Percentiles rank a stretch among this genome's conserved stretches.
phyloP scores from a whole-genome alignment of 1,284 basidiomycete genomes.

The Leccinum solheimii region DNA sequence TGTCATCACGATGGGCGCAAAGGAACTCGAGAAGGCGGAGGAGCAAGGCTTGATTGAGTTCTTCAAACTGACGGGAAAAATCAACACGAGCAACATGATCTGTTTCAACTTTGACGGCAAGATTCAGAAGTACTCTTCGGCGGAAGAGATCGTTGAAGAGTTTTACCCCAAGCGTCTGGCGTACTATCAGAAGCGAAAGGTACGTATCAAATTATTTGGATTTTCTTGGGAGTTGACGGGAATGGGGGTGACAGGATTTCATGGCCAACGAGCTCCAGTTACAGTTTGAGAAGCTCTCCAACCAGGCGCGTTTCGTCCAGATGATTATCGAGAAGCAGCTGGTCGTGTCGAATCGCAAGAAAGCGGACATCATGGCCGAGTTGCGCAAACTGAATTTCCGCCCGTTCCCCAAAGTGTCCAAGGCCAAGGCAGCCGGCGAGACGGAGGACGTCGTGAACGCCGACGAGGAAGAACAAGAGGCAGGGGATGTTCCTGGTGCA shows the following conservation, averaged over 20 bases:
- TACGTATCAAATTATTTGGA: slow-evolving; percentile 26
- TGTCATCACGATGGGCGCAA: slow-evolving; percentile 78
- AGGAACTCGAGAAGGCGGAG: slow-evolving; percentile 85
- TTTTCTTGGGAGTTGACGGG: not conserved
- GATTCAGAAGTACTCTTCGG: slow-evolving; percentile 90
- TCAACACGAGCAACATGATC: slow-evolving; percentile 97
- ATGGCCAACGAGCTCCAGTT: slow-evolving; percentile 84
- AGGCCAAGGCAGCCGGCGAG: slow-evolving; percentile 74
- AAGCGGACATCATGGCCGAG: slow-evolving; percentile 83
- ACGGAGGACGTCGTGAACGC: slow-evolving; percentile 63
- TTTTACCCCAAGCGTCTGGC: slow-evolving; percentile 91
- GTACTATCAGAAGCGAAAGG: slow-evolving; percentile 96
- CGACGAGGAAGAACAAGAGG: slow-evolving; percentile 57
- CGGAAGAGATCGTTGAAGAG: slow-evolving; percentile 93
- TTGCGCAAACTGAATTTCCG: slow-evolving; percentile 84
- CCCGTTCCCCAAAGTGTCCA: slow-evolving; percentile 81
- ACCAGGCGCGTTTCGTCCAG: slow-evolving; percentile 96
- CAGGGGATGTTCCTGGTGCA: slow-evolving; percentile 42
- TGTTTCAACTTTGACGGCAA: slow-evolving; percentile 96
- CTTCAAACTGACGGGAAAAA: slow-evolving; percentile 86
- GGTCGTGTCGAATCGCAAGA: slow-evolving; percentile 92
- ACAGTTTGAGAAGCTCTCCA: slow-evolving; percentile 84
- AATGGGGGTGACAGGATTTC: slow-evolving; percentile 59
- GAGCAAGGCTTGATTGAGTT: slow-evolving; percentile 87
- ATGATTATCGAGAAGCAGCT: slow-evolving; percentile 94